Evolutionary conservation across 805 yeast genomes (phyloP), one percentile per base, ranked within the genome.

Genomic region (Lipomyces mesembrius): DNA sequence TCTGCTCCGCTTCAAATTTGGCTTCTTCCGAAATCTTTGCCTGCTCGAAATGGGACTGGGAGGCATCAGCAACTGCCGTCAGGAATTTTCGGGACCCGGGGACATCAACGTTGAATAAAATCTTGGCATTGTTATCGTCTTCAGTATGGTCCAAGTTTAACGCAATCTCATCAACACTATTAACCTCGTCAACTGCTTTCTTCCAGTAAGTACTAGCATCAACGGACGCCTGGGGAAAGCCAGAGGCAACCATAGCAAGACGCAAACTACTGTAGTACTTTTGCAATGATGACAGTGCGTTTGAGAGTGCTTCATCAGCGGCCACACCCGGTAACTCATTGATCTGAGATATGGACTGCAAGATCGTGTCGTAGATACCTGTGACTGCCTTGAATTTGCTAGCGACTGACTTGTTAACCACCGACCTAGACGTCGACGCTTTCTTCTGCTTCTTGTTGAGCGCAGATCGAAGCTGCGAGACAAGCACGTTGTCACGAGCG

Each of bases 301-400:
- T 78, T 68, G 80, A 76, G 63, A 94, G 81, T 27, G 83, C 87
- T 62, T 90, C 95, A 75, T 92, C 97, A 62, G 91, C 90, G 74
- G 89, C 87, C 22, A 94, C 97, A 82, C 98, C 98, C 0, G 98
- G 97, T 61, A 95, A 82, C 67, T 92, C 97, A 74, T 84, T 81
- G 57, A 92, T 78, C 71, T 88, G 88, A 2, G 78, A 78, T 46
- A 88, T 75, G 20, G 89, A 86, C 58, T 82, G 79, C 12, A 83
- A 76, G 51, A 91, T 82, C 8, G 83, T 79, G 27, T 83, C 85
- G 66, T 81, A 82, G 29, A 88, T 75, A 65, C 88, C 82, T 53
- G 83, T 74, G 5, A 79, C 75, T 69, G 87, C 66, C 4, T 67
- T 51, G 20, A 71, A 54, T 12, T 62, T 63, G 12, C 71, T 39